A percentile compares a stretch with the other conserved stretches of the same genome.
Conservation (phyloP, 805 yeast species). For the Cyberlindnera mrakii region DNA sequence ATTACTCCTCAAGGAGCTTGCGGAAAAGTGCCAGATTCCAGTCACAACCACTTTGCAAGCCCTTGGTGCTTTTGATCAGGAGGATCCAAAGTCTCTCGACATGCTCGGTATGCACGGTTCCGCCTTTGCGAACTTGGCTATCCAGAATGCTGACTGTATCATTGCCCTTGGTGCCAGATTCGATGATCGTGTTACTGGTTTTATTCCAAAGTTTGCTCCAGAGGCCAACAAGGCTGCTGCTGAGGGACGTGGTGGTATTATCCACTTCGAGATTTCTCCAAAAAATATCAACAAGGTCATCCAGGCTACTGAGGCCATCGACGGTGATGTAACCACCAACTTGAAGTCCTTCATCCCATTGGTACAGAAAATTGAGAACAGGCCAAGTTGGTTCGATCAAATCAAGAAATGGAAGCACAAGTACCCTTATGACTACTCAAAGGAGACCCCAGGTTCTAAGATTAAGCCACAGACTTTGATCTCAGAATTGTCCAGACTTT, state of each 20-base stretch:
- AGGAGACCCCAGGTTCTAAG: constrained; percentile 71
- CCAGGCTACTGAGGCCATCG: constrained; percentile 91
- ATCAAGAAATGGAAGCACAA: constrained; percentile 77
- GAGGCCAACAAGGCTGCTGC: constrained; percentile 83
- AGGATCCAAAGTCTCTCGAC: constrained; percentile 82
- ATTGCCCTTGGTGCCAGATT: constrained; percentile 95
- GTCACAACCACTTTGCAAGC: constrained; percentile 95
- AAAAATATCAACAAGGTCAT: constrained; percentile 98
- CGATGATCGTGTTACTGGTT: constrained; percentile 96
- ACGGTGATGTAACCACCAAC: constrained; percentile 89
- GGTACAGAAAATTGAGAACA: constrained; percentile 53
- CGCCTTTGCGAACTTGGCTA: constrained; percentile 90
- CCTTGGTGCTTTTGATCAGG: constrained; percentile 91
- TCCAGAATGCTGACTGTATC: constrained; percentile 89
- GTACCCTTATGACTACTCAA: constrained; percentile 79
- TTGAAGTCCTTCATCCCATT: constrained; percentile 68
- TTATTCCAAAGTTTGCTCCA: constrained; percentile 85
- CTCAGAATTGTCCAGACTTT: constrained; percentile 67
- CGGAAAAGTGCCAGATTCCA: constrained; percentile 89
- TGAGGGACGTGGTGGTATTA: constrained; percentile 89
- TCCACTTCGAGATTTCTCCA: constrained; percentile 94
- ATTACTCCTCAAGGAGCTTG: constrained; percentile 65
- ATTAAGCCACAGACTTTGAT: constrained; percentile 94
- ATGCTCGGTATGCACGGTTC: constrained; percentile 99
- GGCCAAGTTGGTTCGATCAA: constrained; percentile 75